Conservation (phyloP, 1,139 yeast species). For the Pichia kudriavzevii region DNA sequence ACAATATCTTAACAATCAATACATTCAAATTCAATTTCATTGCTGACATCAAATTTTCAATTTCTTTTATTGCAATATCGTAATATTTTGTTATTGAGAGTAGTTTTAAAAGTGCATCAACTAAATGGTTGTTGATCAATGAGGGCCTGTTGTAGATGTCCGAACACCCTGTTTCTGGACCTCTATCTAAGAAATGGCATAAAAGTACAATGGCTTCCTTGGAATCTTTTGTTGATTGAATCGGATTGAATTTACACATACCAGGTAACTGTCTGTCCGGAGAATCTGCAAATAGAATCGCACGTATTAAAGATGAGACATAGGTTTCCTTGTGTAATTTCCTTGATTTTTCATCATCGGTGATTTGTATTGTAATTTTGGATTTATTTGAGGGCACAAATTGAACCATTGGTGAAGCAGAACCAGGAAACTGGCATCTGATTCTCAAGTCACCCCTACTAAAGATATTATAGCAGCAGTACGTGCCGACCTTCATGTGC, state of each 20-base stretch:
- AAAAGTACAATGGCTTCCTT: slow-evolving; percentile 52
- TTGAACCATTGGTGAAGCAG: slow-evolving; percentile 24
- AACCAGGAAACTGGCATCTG: slow-evolving; percentile 29
- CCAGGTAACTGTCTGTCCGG: slow-evolving; percentile 56
- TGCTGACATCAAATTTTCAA: slow-evolving; percentile 33
- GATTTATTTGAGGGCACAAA: slow-evolving; percentile 22
- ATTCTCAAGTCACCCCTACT: slow-evolving; percentile 40
- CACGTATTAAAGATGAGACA: slow-evolving; percentile 65
- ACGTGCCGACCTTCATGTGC: slow-evolving; percentile 35
- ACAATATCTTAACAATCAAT: slow-evolving; percentile 46
- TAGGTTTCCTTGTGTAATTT: slow-evolving; percentile 71
- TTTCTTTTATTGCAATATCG: slow-evolving; percentile 48
- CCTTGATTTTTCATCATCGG: slow-evolving; percentile 27
- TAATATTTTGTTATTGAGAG: slow-evolving; percentile 59
- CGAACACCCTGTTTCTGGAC: slow-evolving; percentile 57
- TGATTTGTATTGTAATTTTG: slow-evolving; percentile 17
- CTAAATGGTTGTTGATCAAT: slow-evolving; percentile 60
- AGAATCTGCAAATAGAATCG: slow-evolving; percentile 62
- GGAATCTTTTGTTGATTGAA: slow-evolving; percentile 40
- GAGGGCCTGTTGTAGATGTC: slow-evolving; percentile 63
- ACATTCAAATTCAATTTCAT: slow-evolving; percentile 37
- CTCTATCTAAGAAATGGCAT: slow-evolving; percentile 58
- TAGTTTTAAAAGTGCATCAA: slow-evolving; percentile 64
- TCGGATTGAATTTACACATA: slow-evolving; percentile 36
- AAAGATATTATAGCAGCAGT: slow-evolving; percentile 44